phyloP scores from a whole-genome alignment of 1,284 basidiomycete species.

The Erythrobasidium hasegawianum region DNA sequence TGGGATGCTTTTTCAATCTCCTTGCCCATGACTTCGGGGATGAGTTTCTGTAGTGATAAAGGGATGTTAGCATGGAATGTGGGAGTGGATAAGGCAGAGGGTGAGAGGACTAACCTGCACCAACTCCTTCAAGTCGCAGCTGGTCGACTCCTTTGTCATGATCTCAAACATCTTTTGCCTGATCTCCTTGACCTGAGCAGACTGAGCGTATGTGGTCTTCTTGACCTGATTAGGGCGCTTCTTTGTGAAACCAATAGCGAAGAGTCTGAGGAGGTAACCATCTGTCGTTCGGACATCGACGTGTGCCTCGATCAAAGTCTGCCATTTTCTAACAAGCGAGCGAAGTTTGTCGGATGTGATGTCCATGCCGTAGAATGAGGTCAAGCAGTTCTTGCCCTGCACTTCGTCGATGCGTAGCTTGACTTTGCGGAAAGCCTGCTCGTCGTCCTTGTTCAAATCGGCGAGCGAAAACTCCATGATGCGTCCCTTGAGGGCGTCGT shows the following conservation, averaged over 20 bases:
- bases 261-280: constrained; percentile 97
- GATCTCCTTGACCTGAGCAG: constrained; percentile 93
- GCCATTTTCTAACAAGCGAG: constrained; percentile 99
- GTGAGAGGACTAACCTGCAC: constrained; percentile 41
- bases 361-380: constrained; percentile 99
- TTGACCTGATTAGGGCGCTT: constrained; percentile 92
- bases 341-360: constrained; percentile 99
- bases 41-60: constrained; percentile 76
- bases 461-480: constrained; percentile 94
- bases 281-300: constrained; percentile 99
- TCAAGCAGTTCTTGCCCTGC: constrained; percentile 98
- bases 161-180: constrained; percentile 99
- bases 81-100: no score
- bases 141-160: constrained; percentile 92
- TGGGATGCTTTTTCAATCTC: constrained; percentile 99
- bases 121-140: constrained; percentile 91
- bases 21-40: constrained; percentile 96
- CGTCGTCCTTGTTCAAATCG: constrained; percentile 99
- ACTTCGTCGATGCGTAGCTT: constrained; percentile 96
- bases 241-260: constrained; percentile 99
- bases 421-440: constrained; percentile 99
- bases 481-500: constrained; percentile 96
- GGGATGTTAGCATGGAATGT: no score
- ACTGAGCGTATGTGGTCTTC: constrained; percentile 98
- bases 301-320: constrained; percentile 96